Evolutionary conservation across 148 eudicot species (phyloP).

Genomic region (Arbutus unedo): DNA sequence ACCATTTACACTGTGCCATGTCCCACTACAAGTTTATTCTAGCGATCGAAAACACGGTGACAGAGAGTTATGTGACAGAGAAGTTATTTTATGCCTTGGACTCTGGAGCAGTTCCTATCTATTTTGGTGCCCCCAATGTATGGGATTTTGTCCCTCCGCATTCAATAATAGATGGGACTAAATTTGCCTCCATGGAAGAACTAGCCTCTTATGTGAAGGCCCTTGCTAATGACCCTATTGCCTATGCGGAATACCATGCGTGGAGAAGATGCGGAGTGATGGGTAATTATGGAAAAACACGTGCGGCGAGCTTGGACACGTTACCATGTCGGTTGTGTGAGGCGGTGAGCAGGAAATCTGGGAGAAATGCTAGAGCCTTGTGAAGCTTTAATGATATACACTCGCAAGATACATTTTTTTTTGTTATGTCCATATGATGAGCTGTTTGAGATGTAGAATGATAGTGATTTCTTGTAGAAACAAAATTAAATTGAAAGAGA

Average conservation of each 20-base stretch:
- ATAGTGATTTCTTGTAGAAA: constrained; percentile 2
- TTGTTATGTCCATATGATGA: background rate
- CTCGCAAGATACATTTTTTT: background rate
- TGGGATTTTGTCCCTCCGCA: constrained; percentile 92
- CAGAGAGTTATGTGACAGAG: constrained; percentile 96
- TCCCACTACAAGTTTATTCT: constrained; percentile 94
- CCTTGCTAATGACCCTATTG: constrained; percentile 75
- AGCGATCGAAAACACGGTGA: constrained; percentile 85
- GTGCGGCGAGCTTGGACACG: constrained; percentile 79
- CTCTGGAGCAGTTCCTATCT: constrained; percentile 86
- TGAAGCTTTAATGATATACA: constrained; percentile 16
- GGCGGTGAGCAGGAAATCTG: constrained; percentile 66
- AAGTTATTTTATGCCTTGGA: constrained; percentile 89
- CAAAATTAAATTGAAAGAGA: background rate
- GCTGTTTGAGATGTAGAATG: background rate
- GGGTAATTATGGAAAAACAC: constrained; percentile 64
- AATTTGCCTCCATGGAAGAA: constrained; percentile 65
- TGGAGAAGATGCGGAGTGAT: constrained; percentile 98
- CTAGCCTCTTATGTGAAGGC: constrained; percentile 68
- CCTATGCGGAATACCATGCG: constrained; percentile 91
- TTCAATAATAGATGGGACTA: constrained; percentile 84
- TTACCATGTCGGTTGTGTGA: constrained; percentile 88
- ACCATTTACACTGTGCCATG: constrained; percentile 96
- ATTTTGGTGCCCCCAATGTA: constrained; percentile 95
- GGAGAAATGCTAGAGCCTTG: constrained; percentile 52